Evolutionary conservation across 2,329 filamentous ascomycete genomes (phyloP), one percentile per base, ranked within the genome.

Genomic region (Furcasterigmium furcatum): DNA sequence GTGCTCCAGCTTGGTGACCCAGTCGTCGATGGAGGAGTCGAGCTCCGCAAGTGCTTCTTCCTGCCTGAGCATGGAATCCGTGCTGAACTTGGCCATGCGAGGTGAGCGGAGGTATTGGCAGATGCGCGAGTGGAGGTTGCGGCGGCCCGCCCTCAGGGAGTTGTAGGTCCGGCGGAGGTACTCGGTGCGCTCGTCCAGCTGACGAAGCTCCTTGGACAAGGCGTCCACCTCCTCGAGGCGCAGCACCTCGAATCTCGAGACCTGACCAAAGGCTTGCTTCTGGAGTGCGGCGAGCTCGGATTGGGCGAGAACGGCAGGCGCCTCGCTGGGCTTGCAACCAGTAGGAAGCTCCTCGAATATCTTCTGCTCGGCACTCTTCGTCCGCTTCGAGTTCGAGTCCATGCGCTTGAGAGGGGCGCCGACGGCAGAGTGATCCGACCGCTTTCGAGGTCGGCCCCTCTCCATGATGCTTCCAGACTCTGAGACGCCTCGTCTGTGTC

Each of bases 41-140:
- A 92, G 77, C 61, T 91, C 87, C 2, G 83, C 80, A 10, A 92
- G 73, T 2, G 86, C 85, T 64, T 91, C 87, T 62, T 91, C 87
- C 60, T 91, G 87, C 67, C 86, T 88, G 35, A 91, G 73, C 62
- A 92, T 80, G 18, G 82, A 83, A 50, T 91, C 86, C 51, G 84
- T 77, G 52, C 82, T 88, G 61, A 91, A 89, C 52, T 80, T 84
- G 46, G 84, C 80, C 5, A 80, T 78, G 25, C 85, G 80, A 9
- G 85, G 82, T 16, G 84, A 85, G 42, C 85, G 84, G 9, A 91
- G 76, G 57, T 89, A 89, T 44, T 85, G 82, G 64, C 88, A 88
- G 66, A 91, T 89, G 38, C 88, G 80, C 8, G 79, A 77, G 58
- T 91, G 88, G 4, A 91, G 76, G 59, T 87, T 89, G 53, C 87